These are phyloP conservation scores for Sindora glabra DNA, from an alignment of 306 rosid genomes.

Conservation along the genomic window DNA sequence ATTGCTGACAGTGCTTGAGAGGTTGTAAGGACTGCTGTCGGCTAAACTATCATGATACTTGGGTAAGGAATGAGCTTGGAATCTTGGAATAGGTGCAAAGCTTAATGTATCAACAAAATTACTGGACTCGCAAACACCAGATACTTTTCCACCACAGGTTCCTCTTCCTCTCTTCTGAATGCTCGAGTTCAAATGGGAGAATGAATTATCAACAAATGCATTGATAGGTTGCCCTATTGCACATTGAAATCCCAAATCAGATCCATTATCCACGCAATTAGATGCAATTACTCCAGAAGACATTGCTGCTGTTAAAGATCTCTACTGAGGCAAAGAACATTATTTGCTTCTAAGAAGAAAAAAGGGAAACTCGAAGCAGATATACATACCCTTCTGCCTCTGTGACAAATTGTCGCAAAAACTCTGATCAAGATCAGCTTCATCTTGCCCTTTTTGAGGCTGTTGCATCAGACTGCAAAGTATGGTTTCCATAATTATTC, in stretches of 20 bases:
- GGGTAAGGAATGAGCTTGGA: constrained; percentile 64
- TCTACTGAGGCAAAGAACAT: constrained; percentile 16
- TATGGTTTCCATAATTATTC: constrained; percentile 17
- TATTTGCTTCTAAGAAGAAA: constrained; percentile 2
- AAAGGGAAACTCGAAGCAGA: constrained; percentile 16
- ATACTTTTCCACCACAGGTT: constrained; percentile 28
- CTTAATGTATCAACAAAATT: constrained; percentile 35
- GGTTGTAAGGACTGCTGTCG: constrained; percentile 36
- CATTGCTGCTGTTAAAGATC: constrained; percentile 21
- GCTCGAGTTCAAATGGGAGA: constrained; percentile 37
- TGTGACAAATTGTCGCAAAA: constrained; percentile 34
- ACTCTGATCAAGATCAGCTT: constrained; percentile 36
- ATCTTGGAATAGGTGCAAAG: constrained; percentile 34
- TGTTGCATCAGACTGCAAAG: constrained; percentile 54
- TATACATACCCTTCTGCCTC: constrained; percentile 38
- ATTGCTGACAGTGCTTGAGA: constrained; percentile 30
- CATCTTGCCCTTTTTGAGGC: constrained; percentile 51
- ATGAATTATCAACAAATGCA: constrained; percentile 32
- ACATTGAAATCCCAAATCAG: constrained; percentile 45
- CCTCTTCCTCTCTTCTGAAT: constrained; percentile 40
- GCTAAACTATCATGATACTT: constrained; percentile 48
- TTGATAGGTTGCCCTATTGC: constrained; percentile 27
- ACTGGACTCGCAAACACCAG: constrained; percentile 29
- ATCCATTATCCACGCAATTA: constrained; percentile 44
- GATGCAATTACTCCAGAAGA: constrained; percentile 42